phyloP scores from a whole-genome alignment of 306 rosid species.

The Lotus japonicus region DNA sequence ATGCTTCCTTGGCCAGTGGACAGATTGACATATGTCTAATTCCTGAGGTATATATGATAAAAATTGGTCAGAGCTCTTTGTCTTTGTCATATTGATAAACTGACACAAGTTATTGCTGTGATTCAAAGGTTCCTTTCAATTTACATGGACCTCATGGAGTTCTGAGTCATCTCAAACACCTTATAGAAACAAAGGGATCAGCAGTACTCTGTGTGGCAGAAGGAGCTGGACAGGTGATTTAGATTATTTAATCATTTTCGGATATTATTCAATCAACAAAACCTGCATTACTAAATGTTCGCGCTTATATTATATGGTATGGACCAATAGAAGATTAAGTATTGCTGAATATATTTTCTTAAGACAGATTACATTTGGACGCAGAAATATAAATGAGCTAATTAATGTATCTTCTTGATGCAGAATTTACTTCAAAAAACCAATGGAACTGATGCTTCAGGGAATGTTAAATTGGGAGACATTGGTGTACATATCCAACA shows the following conservation, averaged over 20 bases:
- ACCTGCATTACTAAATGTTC: not conserved
- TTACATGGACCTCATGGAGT: constrained; percentile 85
- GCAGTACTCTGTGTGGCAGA: constrained; percentile 94
- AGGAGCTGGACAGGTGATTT: constrained; percentile 95
- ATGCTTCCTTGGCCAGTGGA: constrained; percentile 91
- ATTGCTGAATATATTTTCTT: not conserved
- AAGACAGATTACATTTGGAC: not conserved
- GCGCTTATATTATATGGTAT: not conserved
- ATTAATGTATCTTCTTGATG: constrained; percentile 25
- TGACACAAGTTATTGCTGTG: constrained; percentile 20
- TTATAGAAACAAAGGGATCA: constrained; percentile 83
- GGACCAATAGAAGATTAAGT: not conserved
- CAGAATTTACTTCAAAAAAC: constrained; percentile 82
- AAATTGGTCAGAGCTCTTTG: not conserved
- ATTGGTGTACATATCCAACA: constrained; percentile 81
- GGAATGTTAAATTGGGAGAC: constrained; percentile 66
- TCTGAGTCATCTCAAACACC: constrained; percentile 78
- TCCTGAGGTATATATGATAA: constrained; percentile 67
- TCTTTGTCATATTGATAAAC: constrained; percentile 8
- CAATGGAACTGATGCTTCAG: constrained; percentile 90
- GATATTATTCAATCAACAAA: not conserved
- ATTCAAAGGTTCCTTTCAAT: constrained; percentile 63
- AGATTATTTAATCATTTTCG: not conserved
- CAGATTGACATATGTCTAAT: constrained; percentile 89
- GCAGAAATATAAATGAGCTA: constrained; percentile 5